Percentiles rank a stretch among this genome's conserved stretches.
Conservation (phyloP, 805 yeast species). For the Kodamaea laetipori region DNA sequence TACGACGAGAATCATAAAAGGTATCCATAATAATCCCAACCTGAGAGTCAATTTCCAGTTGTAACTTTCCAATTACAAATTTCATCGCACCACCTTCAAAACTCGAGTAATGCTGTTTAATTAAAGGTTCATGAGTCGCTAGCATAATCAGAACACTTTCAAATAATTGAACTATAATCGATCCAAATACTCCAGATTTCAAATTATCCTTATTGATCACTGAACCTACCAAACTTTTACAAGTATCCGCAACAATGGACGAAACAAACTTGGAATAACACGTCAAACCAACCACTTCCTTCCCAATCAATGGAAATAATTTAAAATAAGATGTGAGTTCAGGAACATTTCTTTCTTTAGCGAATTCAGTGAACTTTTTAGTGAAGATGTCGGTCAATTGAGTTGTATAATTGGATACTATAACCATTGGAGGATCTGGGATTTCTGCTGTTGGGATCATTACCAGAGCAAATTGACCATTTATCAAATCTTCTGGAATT, state of each 20-base stretch:
- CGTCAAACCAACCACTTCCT: constrained; percentile 67
- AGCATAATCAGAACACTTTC: constrained; percentile 84
- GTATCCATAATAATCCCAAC: constrained; percentile 86
- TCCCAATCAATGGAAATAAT: constrained; percentile 82
- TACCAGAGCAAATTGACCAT: constrained; percentile 71
- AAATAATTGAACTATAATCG: constrained; percentile 65
- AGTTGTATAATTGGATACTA: constrained; percentile 59
- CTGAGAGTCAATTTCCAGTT: constrained; percentile 90
- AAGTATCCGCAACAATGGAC: constrained; percentile 76
- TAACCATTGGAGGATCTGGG: constrained; percentile 71
- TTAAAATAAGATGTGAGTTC: constrained; percentile 78
- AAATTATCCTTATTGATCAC: constrained; percentile 21
- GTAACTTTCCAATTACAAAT: constrained; percentile 70
- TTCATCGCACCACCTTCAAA: constrained; percentile 51
- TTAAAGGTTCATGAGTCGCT: constrained; percentile 81
- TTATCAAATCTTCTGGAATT: constrained; percentile 55
- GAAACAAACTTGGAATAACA: constrained; percentile 87
- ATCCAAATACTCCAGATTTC: constrained; percentile 57
- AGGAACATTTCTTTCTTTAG: constrained; percentile 63
- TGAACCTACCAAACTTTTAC: constrained; percentile 61
- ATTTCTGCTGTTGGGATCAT: constrained; percentile 86
- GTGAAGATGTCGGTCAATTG: constrained; percentile 60
- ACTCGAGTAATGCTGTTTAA: constrained; percentile 61
- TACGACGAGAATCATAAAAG: constrained; percentile 69
- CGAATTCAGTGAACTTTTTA: constrained; percentile 69